Percentiles rank a stretch among this genome's conserved stretches.
Conservation (phyloP, 176 grass and related monocot genomes). For the Tuctoria greenei region DNA sequence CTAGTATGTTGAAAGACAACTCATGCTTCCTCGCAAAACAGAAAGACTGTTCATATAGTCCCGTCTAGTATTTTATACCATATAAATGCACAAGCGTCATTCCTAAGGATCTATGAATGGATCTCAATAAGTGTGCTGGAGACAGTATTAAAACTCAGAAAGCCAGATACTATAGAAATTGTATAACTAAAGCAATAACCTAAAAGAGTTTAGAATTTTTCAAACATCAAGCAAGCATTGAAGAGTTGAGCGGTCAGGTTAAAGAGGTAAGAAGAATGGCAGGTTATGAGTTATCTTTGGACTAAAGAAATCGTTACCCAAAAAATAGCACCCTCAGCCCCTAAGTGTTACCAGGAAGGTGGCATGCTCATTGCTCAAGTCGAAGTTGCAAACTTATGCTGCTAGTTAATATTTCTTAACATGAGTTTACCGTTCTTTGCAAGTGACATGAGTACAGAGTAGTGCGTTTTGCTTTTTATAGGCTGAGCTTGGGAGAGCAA, state of each 20-base stretch:
- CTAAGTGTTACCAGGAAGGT: neutral
- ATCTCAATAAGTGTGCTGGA: neutral
- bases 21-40: neutral
- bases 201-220: neutral
- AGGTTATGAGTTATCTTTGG: neutral
- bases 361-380: neutral
- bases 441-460: neutral
- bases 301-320: conserved; percentile 4
- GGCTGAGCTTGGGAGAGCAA: neutral
- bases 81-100: neutral
- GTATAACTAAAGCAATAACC: conserved; percentile 11
- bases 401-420: neutral
- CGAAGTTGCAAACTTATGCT: neutral
- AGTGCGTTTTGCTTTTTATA: neutral
- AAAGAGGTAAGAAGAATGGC: neutral
- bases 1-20: neutral
- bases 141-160: neutral
- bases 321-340: neutral
- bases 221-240: neutral
- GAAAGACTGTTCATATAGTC: neutral
- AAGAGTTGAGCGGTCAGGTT: conserved; percentile 1
- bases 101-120: neutral
- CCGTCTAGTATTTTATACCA: neutral
- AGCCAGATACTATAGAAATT: neutral
- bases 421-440: neutral